Evolutionary conservation across 176 grass and related monocot genomes (phyloP).

Genomic region (Sorghum bicolor): DNA sequence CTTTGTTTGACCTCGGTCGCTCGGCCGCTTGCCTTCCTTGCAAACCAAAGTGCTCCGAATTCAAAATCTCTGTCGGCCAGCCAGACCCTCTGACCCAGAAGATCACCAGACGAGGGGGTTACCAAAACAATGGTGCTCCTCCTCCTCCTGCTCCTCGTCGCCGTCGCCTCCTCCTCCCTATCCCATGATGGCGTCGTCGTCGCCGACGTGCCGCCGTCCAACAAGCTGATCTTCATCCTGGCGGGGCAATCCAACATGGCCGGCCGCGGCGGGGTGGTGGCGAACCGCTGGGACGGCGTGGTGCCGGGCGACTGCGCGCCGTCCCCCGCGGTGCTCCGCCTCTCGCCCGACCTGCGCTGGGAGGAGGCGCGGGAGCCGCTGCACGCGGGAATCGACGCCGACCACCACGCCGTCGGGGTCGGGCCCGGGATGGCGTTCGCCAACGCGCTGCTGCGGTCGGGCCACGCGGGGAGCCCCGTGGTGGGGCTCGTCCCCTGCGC

Average conservation of each 20-base stretch:
- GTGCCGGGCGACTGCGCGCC: slow-evolving; percentile 49
- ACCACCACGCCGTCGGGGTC: slow-evolving; percentile 61
- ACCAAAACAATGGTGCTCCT: background rate
- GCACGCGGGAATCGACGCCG: slow-evolving; percentile 76
- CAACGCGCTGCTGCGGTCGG: slow-evolving; percentile 47
- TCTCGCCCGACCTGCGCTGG: slow-evolving; percentile 47
- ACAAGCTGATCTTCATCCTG: slow-evolving; percentile 73
- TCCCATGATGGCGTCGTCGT: background rate
- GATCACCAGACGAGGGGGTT: no score
- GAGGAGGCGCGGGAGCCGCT: slow-evolving; percentile 70
- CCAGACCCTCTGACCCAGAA: no score
- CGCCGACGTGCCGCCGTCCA: slow-evolving; percentile 11
- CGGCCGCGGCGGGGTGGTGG: slow-evolving; percentile 61
- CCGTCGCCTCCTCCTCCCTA: background rate
- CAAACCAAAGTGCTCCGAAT: no score
- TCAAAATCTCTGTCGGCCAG: no score
- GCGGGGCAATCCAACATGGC: slow-evolving; percentile 93
- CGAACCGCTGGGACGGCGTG: slow-evolving; percentile 49
- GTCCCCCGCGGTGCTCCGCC: slow-evolving; percentile 46
- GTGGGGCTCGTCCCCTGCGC: slow-evolving; percentile 80
- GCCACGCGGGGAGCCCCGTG: background rate
- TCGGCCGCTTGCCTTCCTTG: no score
- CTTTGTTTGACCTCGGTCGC: no score
- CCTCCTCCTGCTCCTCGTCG: background rate
- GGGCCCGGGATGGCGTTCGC: slow-evolving; percentile 82